Percentiles rank a stretch among this genome's conserved stretches.
Evolutionary conservation across 495 filamentous ascomycete species (phyloP).

Genomic region (Podospora anserina): DNA sequence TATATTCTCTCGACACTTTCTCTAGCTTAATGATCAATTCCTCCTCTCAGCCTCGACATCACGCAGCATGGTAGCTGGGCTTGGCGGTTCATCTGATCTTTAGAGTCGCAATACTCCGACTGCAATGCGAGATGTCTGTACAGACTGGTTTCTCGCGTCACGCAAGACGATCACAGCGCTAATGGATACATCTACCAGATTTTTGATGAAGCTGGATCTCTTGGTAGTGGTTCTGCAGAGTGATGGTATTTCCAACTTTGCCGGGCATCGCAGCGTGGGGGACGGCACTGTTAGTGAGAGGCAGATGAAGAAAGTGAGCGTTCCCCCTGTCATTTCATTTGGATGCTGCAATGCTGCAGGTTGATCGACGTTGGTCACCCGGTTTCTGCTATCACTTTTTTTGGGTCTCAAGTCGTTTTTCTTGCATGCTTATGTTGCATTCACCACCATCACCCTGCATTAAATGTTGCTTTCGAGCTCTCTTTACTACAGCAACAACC

Average conservation of each 20-base stretch:
- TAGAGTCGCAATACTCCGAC: constrained; percentile 12
- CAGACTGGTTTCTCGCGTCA: constrained; percentile 11
- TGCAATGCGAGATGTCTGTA: constrained; percentile 14
- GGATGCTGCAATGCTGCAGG: constrained; percentile 24
- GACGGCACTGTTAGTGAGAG: not conserved
- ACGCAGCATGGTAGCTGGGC: not conserved
- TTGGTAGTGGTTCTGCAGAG: constrained; percentile 10
- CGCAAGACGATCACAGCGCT: constrained; percentile 17
- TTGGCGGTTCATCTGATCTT: constrained; percentile 27
- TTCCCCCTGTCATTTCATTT: not conserved
- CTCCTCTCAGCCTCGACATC: not conserved
- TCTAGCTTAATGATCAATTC: no score
- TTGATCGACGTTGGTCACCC: constrained; percentile 27
- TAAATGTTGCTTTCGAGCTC: not conserved
- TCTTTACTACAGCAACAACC: constrained; percentile 6
- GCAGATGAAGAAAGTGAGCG: not conserved
- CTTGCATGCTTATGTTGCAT: constrained; percentile 26
- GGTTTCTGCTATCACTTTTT: constrained; percentile 19
- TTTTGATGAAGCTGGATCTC: constrained; percentile 1
- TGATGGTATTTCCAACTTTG: not conserved
- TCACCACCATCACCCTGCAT: constrained; percentile 18
- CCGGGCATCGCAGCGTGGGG: constrained; percentile 12
- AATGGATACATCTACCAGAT: constrained; percentile 1
- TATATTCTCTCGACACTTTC: no score
- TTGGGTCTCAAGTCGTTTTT: constrained; percentile 8